These are phyloP conservation scores for Hypoxylon lienhwacheense DNA, from an alignment of 495 filamentous ascomycete genomes.

Conservation along the genomic window DNA sequence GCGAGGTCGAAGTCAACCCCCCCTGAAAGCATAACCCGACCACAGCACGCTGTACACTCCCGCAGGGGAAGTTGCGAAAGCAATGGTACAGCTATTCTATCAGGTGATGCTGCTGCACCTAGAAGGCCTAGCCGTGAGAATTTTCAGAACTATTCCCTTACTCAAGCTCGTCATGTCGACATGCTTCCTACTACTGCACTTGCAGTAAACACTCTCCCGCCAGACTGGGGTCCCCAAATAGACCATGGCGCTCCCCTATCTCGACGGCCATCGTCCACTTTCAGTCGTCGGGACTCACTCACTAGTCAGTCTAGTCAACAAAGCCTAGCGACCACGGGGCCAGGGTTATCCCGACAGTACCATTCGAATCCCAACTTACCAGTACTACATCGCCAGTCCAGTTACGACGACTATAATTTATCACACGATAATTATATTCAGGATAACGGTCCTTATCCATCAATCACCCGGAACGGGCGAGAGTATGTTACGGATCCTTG, in stretches of 20 bases:
- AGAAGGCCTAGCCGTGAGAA: constrained; percentile 42
- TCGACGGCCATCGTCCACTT: constrained; percentile 33
- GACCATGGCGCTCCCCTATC: constrained; percentile 36
- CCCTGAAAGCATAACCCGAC: constrained; percentile 26
- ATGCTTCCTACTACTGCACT: constrained; percentile 21
- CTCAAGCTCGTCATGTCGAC: constrained; percentile 13
- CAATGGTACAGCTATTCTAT: constrained; percentile 5
- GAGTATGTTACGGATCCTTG: constrained; percentile 35
- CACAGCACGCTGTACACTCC: constrained; percentile 17
- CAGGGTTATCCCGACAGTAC: constrained; percentile 26
- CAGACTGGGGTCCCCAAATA: constrained; percentile 39
- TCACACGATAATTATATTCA: constrained; percentile 16
- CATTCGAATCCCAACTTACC: constrained; percentile 31
- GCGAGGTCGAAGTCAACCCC: constrained; percentile 45
- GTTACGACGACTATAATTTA: constrained; percentile 45
- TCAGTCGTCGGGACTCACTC: constrained; percentile 36
- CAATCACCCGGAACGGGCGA: constrained; percentile 44
- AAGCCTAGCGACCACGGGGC: constrained; percentile 25
- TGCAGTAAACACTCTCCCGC: constrained; percentile 33
- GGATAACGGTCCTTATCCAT: constrained; percentile 37
- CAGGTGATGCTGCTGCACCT: constrained; percentile 18
- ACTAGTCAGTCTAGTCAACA: constrained; percentile 33
- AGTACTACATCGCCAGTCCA: constrained; percentile 46
- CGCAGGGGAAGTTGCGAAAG: constrained; percentile 43
- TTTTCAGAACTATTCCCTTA: constrained; percentile 34